Evolutionary conservation across 768 basidiomycete genomes (phyloP), one percentile per base, ranked within the genome.

Genomic region (Collybiopsis confluens): DNA sequence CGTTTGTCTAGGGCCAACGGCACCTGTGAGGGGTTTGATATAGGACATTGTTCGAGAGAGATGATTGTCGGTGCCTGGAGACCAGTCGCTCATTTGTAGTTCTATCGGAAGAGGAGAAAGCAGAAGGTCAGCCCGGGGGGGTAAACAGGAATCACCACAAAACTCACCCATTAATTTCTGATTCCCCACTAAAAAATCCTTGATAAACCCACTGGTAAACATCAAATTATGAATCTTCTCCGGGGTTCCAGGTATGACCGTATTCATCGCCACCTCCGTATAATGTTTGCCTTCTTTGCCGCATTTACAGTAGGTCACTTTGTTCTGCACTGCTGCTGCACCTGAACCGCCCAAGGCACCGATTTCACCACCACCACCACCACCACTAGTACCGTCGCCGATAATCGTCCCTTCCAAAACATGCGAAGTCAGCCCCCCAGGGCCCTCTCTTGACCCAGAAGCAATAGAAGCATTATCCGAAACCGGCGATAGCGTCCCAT

Each of bases 141-240:
- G 3, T 3, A 38, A 18, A 43, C 13, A 4, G 24, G 10, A 24
- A 1, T 16, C 26, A 45, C 42, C 20, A 28, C 11, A 18, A 18
- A 18, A 72, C 87, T 58, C 60, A 95, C 97, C 95, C 15, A 77
- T 73, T 16, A 98, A 74, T 65, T 90, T 94, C 72, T 98, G 94
- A 58, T 92, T 82, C n/a, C 83, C 80, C 26, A 77, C 72, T 85
- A 98, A 83, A 67, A 98, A 99, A 40, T 90, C 90, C 68, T 95
- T 97, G 62, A 95, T 85, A 70, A 97, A 98, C 36, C 85, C 94
- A 68, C 92, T 95, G 42, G 92, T 85, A 64, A 98, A 98, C 76
- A 98, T 92, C 62, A 99, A 74, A 65, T 92, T 94, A 72, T 97
- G 90, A 43, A 98, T 91, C 73, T 90, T 87, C 64, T 98, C 95